A percentile compares a stretch with the other conserved stretches of the same genome.
Evolutionary conservation across 2,329 filamentous ascomycete genomes (phyloP).

Genomic region (Domatiomyces globalis): DNA sequence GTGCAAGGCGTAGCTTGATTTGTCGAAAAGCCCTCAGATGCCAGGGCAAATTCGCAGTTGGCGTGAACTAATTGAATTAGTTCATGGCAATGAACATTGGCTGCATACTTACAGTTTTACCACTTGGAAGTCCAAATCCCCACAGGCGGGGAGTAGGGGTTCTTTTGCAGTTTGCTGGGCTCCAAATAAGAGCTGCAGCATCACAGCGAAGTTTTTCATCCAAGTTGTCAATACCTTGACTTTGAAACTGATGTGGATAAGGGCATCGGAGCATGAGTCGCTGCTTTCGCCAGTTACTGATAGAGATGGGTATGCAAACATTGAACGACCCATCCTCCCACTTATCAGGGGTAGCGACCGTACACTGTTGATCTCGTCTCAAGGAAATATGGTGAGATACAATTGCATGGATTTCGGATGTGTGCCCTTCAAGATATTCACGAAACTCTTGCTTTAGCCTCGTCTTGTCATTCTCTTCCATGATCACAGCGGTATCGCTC

Average conservation of each 20-base stretch:
- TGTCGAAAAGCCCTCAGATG: not conserved
- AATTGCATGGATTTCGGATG: not conserved
- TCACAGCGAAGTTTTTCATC: slow-evolving; percentile 14
- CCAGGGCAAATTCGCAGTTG: not conserved
- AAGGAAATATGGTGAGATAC: not conserved
- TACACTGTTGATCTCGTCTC: not conserved
- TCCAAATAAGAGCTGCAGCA: slow-evolving; percentile 9
- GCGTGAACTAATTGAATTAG: slow-evolving; percentile 29
- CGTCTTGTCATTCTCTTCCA: too few species aligned
- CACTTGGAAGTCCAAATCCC: slow-evolving; percentile 20
- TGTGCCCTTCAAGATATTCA: not conserved
- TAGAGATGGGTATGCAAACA: slow-evolving; percentile 9
- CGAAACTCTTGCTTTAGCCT: slow-evolving; percentile 1
- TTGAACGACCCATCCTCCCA: slow-evolving; percentile 16
- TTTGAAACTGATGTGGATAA: slow-evolving; percentile 8
- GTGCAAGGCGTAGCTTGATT: too few species aligned
- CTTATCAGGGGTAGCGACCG: not conserved
- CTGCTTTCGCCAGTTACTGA: slow-evolving; percentile 3
- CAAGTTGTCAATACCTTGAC: slow-evolving; percentile 1
- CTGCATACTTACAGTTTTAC: not conserved
- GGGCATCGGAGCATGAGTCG: slow-evolving; percentile 7
- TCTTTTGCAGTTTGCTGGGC: slow-evolving; percentile 6
- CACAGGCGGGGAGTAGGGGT: slow-evolving; percentile 10
- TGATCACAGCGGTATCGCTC: too few species aligned
- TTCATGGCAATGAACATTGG: slow-evolving; percentile 35